Conservation (phyloP, 1,284 basidiomycete genomes). For the Cutaneotrichosporon mucoides region DNA sequence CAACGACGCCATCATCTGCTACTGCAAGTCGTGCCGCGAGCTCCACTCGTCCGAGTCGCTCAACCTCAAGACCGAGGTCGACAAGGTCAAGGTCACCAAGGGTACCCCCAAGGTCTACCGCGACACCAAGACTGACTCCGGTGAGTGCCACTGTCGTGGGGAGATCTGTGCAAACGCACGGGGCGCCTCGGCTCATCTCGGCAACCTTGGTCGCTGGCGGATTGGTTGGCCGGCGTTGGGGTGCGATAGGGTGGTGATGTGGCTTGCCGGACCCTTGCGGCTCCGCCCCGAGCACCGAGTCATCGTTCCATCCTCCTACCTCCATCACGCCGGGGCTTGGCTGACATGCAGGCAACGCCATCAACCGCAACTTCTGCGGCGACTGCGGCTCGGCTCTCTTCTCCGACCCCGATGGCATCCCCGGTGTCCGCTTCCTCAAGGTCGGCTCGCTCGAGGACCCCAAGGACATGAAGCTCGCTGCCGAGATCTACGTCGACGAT, state of each 20-base stretch:
- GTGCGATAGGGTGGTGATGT: too few relatives aligned
- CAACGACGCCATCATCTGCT: constrained; percentile 15
- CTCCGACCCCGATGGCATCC: constrained; percentile 14
- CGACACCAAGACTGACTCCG: constrained; percentile 12
- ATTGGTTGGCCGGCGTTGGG: too few relatives aligned
- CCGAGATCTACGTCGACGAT: constrained; percentile 18
- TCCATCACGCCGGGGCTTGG: too few relatives aligned
- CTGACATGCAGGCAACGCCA: constrained; percentile 18
- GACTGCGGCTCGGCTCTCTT: constrained; percentile 24
- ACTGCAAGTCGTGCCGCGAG: constrained; percentile 17
- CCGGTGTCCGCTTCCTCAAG: constrained; percentile 19
- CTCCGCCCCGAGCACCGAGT: too few relatives aligned
- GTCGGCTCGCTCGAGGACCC: constrained; percentile 13
- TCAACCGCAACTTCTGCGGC: constrained; percentile 28
- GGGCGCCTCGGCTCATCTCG: neutral
- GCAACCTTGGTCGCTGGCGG: too few relatives aligned
- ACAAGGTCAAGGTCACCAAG: constrained; percentile 16
- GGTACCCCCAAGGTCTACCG: constrained; percentile 12
- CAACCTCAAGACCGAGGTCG: constrained; percentile 12
- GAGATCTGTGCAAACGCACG: neutral
- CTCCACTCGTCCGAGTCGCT: constrained; percentile 12
- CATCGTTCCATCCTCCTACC: too few relatives aligned
- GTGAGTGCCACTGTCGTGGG: neutral
- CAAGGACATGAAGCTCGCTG: constrained; percentile 7
- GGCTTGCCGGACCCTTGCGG: too few relatives aligned